Percentiles rank a stretch among this genome's conserved stretches.
These are phyloP conservation scores for Yamadazyma jaroonii DNA, from an alignment of 1,139 yeast genomes.

Conservation along the genomic window DNA sequence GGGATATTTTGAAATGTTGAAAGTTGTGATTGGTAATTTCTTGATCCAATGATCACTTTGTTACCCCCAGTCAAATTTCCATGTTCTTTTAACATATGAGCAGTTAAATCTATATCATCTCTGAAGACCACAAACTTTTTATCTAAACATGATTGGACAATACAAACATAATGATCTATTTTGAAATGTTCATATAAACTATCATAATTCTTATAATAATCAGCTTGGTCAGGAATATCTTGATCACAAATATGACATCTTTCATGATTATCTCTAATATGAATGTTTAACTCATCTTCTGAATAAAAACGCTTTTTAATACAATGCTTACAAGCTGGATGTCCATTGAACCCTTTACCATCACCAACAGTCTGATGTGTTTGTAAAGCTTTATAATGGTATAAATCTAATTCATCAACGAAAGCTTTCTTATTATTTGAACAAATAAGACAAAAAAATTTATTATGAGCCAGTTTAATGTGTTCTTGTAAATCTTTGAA, in stretches of 20 bases:
- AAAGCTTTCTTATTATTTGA: slow-evolving; percentile 73
- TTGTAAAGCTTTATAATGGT: slow-evolving; percentile 59
- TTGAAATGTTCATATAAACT: slow-evolving; percentile 72
- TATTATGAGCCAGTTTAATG: slow-evolving; percentile 58
- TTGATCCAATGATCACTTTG: slow-evolving; percentile 40
- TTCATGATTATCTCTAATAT: slow-evolving; percentile 82
- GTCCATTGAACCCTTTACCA: slow-evolving; percentile 77
- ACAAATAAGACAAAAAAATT: slow-evolving; percentile 72
- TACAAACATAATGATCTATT: slow-evolving; percentile 72
- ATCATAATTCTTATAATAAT: slow-evolving; percentile 76
- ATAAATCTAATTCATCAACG: slow-evolving; percentile 65
- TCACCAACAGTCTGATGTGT: slow-evolving; percentile 72
- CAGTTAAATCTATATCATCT: slow-evolving; percentile 81
- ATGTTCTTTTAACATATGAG: slow-evolving; percentile 86
- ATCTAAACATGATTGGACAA: slow-evolving; percentile 80
- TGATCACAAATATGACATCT: slow-evolving; percentile 88
- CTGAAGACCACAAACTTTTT: slow-evolving; percentile 88
- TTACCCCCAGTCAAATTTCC: slow-evolving; percentile 54
- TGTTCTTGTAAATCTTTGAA: slow-evolving; percentile 68
- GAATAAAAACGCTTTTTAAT: slow-evolving; percentile 74
- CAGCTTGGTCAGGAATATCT: slow-evolving; percentile 60
- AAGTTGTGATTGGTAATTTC: slow-evolving; percentile 63
- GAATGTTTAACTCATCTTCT: slow-evolving; percentile 80
- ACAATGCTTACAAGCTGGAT: slow-evolving; percentile 87
- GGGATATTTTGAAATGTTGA: slow-evolving; percentile 51